Conservation (phyloP, 345 rosid species). For the Noccaea caerulescens region DNA sequence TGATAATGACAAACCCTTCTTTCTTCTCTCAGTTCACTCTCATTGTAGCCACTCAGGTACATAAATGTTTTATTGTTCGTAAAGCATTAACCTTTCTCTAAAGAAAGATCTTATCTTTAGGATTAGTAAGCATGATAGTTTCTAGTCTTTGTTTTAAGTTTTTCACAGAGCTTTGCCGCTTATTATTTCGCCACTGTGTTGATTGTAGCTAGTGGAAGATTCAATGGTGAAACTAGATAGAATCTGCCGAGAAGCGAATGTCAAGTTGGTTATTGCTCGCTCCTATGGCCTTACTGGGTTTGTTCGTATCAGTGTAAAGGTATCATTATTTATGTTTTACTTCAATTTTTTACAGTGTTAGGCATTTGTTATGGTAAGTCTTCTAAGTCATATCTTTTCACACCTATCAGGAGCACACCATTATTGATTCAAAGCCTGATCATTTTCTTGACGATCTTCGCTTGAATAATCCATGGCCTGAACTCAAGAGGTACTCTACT, state of each 20-base stretch:
- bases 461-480: slow-evolving; percentile 95
- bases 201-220: slow-evolving; percentile 80
- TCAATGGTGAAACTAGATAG: slow-evolving; percentile 82
- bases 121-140: neutral
- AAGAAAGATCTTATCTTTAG: slow-evolving; percentile 4
- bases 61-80: neutral
- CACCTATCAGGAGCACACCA: slow-evolving; percentile 71
- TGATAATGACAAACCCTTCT: slow-evolving; percentile 66
- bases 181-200: slow-evolving; percentile 20
- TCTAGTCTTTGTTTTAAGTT: neutral
- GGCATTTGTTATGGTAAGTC: slow-evolving; percentile 14
- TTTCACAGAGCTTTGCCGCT: neutral
- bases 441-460: slow-evolving; percentile 95
- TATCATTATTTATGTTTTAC: slow-evolving; percentile 24
- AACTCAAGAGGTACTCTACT: slow-evolving; percentile 62
- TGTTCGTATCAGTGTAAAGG: slow-evolving; percentile 88
- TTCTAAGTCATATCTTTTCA: slow-evolving; percentile 19
- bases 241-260: slow-evolving; percentile 86
- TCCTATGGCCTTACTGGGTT: slow-evolving; percentile 93
- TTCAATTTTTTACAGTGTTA: neutral
- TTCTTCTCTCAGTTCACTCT: slow-evolving; percentile 89
- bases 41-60: slow-evolving; percentile 92
- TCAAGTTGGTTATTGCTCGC: slow-evolving; percentile 87
- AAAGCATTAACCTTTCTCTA: slow-evolving; percentile 1
- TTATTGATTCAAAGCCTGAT: slow-evolving; percentile 93